These are phyloP conservation scores for Rhizoclosmatium globosum DNA, from an alignment of 192 early-diverging fungal species.

Conservation along the genomic window DNA sequence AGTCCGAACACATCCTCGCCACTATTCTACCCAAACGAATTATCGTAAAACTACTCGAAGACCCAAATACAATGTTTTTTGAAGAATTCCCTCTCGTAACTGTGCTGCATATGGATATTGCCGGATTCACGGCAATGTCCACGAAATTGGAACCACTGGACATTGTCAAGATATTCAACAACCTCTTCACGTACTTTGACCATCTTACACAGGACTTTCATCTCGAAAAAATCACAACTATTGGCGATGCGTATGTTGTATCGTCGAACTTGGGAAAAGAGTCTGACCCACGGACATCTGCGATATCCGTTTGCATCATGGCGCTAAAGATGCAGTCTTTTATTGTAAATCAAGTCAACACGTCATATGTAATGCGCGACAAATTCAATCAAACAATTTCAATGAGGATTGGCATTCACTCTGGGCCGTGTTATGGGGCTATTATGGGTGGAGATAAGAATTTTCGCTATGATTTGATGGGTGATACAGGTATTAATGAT, in stretches of 20 bases:
- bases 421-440: constrained; percentile 53
- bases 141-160: constrained; percentile 53
- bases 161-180: constrained; percentile 60
- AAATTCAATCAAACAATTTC: constrained; percentile 44
- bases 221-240: constrained; percentile 58
- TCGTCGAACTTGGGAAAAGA: constrained; percentile 41
- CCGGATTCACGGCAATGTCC: constrained; percentile 61
- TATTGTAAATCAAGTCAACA: constrained; percentile 54
- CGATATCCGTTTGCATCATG: constrained; percentile 53
- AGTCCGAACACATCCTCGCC: constrained; percentile 48
- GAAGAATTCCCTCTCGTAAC: constrained; percentile 52
- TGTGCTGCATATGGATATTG: constrained; percentile 63
- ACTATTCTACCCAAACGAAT: constrained; percentile 59
- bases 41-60: constrained; percentile 47
- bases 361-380: constrained; percentile 40
- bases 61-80: constrained; percentile 54
- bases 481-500: constrained; percentile 52
- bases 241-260: constrained; percentile 60
- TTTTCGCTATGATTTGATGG: constrained; percentile 59
- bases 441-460: constrained; percentile 62
- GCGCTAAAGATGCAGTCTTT: constrained; percentile 61
- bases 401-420: constrained; percentile 61
- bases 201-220: constrained; percentile 49
- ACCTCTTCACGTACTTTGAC: constrained; percentile 59
- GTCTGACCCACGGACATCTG: constrained; percentile 45